A percentile compares a stretch with the other conserved stretches of the same genome.
phyloP scores from a whole-genome alignment of 805 yeast genomes.

The Maudiozyma saulgeensis region DNA sequence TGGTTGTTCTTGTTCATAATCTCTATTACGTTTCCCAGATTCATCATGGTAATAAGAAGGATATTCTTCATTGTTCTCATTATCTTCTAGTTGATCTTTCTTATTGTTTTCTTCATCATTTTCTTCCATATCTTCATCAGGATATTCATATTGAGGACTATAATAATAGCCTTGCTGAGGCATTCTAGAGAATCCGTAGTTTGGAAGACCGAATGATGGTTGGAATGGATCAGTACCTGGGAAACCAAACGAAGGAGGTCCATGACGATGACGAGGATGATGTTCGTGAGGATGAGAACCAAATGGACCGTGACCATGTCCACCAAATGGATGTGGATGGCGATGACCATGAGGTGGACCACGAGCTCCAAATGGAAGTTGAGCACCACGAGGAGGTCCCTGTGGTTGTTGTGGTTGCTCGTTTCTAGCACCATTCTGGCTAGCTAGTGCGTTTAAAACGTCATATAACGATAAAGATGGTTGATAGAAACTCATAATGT shows the following conservation, averaged over 20 bases:
- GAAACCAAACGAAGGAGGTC: not conserved
- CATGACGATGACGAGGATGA: not conserved
- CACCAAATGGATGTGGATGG: conserved; percentile 1
- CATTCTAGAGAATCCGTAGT: conserved; percentile 3
- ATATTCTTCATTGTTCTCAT: conserved; percentile 10
- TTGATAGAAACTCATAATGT: conserved; percentile 24
- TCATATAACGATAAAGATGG: conserved; percentile 26
- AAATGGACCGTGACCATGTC: not conserved
- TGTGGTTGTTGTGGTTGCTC: not conserved
- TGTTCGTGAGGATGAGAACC: not conserved
- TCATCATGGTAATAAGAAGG: conserved; percentile 20
- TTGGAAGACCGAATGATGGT: not conserved
- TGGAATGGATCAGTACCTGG: conserved; percentile 1
- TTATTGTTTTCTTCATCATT: conserved; percentile 11
- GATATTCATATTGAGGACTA: conserved; percentile 24
- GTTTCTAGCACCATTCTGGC: conserved; percentile 12
- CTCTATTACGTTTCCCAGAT: conserved; percentile 1
- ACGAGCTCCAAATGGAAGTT: conserved; percentile 2
- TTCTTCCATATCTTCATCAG: conserved; percentile 23
- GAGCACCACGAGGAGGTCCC: not conserved
- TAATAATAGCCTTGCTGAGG: conserved; percentile 18
- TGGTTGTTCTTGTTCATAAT: conserved; percentile 5
- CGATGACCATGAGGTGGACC: conserved; percentile 1
- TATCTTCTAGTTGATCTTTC: conserved; percentile 6
- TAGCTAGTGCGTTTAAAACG: conserved; percentile 20